These are phyloP conservation scores for Diaporthe longicolla DNA, from an alignment of 2,329 filamentous ascomycete species.

Conservation along the genomic window DNA sequence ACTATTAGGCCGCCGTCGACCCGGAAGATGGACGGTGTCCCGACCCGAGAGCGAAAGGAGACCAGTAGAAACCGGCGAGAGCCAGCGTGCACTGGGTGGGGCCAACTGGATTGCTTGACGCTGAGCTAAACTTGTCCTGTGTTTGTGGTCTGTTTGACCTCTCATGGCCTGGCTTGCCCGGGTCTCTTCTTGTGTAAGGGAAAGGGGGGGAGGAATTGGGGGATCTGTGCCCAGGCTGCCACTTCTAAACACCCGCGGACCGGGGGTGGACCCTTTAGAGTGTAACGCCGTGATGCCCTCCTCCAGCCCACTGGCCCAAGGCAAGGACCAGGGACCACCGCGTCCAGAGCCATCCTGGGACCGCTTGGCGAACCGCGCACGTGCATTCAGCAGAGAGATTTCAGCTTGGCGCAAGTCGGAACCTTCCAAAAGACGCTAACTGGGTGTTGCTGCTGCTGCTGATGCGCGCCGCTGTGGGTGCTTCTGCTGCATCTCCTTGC, in stretches of 20 bases:
- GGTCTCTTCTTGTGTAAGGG: neutral
- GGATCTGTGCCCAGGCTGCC: conserved; percentile 31
- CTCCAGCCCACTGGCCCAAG: neutral
- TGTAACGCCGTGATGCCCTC: conserved; percentile 29
- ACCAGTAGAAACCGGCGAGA: conserved; percentile 6
- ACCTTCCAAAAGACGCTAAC: neutral
- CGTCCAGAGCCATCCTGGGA: conserved; percentile 11
- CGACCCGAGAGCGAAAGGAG: conserved; percentile 22
- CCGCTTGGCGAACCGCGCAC: conserved; percentile 9
- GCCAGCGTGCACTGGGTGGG: neutral
- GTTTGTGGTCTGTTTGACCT: conserved; percentile 26
- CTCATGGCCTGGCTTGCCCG: neutral
- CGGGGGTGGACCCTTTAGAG: conserved; percentile 17
- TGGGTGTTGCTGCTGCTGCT: neutral
- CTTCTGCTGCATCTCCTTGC: neutral
- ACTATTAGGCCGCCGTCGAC: neutral
- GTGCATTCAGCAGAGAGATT: conserved; percentile 24
- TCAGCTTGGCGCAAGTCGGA: no score
- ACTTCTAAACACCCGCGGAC: conserved; percentile 22
- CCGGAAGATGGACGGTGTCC: neutral
- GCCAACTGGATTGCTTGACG: conserved; percentile 9
- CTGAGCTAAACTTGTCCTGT: conserved; percentile 19
- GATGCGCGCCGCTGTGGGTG: neutral
- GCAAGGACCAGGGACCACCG: conserved; percentile 4
- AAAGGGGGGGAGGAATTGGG: neutral